A percentile compares a stretch with the other conserved stretches of the same genome.
These are phyloP conservation scores for Xylariaceae sp. DNA, from an alignment of 2,329 filamentous ascomycete species.

Conservation along the genomic window DNA sequence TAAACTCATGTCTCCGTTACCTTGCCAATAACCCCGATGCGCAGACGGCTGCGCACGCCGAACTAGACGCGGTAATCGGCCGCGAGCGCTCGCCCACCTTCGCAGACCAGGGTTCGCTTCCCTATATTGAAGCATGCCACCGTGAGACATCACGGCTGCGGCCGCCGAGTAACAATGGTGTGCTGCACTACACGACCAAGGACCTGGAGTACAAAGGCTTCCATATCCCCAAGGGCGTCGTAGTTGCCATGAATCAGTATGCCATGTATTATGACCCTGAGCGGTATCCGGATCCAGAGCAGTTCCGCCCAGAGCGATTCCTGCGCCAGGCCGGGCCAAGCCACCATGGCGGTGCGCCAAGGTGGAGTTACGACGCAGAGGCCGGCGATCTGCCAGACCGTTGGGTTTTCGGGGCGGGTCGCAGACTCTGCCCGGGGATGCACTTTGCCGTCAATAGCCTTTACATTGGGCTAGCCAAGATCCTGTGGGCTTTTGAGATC, in stretches of 20 bases:
- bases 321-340: no score
- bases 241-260: neutral
- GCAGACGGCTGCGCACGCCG: neutral
- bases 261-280: neutral
- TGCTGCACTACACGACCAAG: neutral
- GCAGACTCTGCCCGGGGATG: constrained; percentile 11
- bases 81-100: neutral
- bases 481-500: constrained; percentile 16
- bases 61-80: constrained; percentile 7
- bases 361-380: neutral
- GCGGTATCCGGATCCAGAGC: neutral
- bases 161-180: neutral
- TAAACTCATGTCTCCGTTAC: neutral
- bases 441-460: constrained; percentile 5
- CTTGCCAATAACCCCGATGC: neutral
- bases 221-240: neutral
- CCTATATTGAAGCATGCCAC: constrained; percentile 3
- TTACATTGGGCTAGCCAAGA: neutral
- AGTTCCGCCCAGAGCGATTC: neutral
- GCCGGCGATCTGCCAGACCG: neutral
- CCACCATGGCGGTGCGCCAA: neutral
- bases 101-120: neutral
- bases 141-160: constrained; percentile 7
- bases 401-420: constrained; percentile 7
- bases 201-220: constrained; percentile 1